Evolutionary conservation across 768 basidiomycete genomes (phyloP), one percentile per base, ranked within the genome.

Genomic region (Lenzites betulinus): DNA sequence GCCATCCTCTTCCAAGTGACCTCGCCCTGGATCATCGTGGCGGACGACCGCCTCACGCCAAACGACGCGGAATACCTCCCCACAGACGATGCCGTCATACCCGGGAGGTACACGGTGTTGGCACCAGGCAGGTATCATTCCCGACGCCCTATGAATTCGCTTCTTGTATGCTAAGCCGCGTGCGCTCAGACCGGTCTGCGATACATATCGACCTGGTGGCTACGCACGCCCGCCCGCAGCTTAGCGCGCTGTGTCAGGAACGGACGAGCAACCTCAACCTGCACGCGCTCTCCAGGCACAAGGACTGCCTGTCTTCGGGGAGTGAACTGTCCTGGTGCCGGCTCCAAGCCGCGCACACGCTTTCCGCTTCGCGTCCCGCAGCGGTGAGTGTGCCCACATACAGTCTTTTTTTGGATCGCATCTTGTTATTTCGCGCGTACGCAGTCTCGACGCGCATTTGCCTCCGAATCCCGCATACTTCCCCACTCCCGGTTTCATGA

Each of bases 71-170:
- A 50, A 39, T 54, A 50, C 47, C 53, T 36, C 8, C 59, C 59
- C 26, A 25, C 46, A n/a, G 35, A 30, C 41, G 52, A 46, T 5
- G 35, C 54, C 28, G 48, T 60, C 12, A 22, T 60, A 47, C 59
- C 59, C 47, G 59, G 59, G n/a, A 33, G 35, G 26, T 60, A 60
- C 52, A 49, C 48, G 4, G 39, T 60, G 13, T 16, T 60, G 20
- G 38, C 46, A 13, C 23, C 59, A 60, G 59, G 59, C 47, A 54
- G 22, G 59, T 35, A 18, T 2, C 38, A 12, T 26, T 33, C 25
- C n/a, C n/a, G n/a, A n/a, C n/a, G n/a, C n/a, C n/a, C n/a, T n/a
- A n/a, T n/a, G n/a, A n/a, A n/a, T 23, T 35, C 7, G 53, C 38
- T n/a, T 5, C 26, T 42, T 23, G 9, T 23, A 33, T 2, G 15